These are phyloP conservation scores for Fraxinus xanthoxyloides DNA, from an alignment of 305 asterid genomes.

Conservation along the genomic window DNA sequence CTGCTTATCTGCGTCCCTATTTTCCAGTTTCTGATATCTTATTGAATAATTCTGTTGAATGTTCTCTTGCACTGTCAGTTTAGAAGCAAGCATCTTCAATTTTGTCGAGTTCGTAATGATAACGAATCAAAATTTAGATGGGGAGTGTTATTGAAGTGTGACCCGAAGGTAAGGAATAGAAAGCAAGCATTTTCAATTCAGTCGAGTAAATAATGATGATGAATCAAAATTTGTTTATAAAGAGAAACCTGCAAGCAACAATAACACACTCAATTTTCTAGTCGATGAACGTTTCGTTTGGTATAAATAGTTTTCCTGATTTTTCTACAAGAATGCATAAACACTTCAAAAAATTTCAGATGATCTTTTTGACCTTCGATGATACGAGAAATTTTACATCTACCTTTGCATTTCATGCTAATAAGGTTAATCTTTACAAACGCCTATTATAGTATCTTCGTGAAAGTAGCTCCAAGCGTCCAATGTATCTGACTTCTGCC, in stretches of 20 bases:
- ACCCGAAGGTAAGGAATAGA: not conserved
- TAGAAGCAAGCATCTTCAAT: not conserved
- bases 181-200: not conserved
- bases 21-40: not conserved
- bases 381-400: slow-evolving; percentile 24
- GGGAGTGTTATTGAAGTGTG: not conserved
- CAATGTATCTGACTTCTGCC: too few species aligned
- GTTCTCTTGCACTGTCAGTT: not conserved
- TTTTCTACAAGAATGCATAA: not conserved
- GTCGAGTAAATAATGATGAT: not conserved
- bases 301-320: not conserved
- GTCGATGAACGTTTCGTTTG: not conserved
- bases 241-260: not conserved
- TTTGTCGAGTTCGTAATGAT: not conserved
- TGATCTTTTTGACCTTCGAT: not conserved
- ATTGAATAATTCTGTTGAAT: not conserved
- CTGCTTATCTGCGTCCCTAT: not conserved
- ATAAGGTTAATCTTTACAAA: slow-evolving; percentile 27
- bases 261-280: not conserved
- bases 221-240: not conserved
- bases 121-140: not conserved
- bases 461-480: not conserved
- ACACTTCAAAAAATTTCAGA: not conserved
- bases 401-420: slow-evolving; percentile 7
- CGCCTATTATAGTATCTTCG: not conserved